Conservation (phyloP, 2,329 filamentous ascomycete species). For the Arthrobotrys megalospora region DNA sequence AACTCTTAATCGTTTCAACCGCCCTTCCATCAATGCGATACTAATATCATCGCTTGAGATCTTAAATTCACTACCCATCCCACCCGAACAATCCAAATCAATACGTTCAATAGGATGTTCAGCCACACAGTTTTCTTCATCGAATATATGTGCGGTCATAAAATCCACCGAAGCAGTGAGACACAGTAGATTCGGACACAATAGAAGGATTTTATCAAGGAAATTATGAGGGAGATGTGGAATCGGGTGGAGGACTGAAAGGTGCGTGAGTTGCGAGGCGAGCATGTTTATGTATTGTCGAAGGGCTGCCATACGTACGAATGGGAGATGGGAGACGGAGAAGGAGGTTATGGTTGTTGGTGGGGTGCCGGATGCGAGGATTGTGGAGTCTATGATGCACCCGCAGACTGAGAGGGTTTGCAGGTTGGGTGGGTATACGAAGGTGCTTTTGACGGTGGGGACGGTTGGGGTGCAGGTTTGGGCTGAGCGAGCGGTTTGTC, state of each 20-base stretch:
- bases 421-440: conserved; percentile 62
- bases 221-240: conserved; percentile 63
- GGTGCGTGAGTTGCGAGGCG: conserved; percentile 62
- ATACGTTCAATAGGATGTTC: conserved; percentile 63
- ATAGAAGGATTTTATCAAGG: conserved; percentile 63
- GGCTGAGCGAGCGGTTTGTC: conserved; percentile 20
- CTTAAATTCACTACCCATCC: conserved; percentile 63
- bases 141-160: conserved; percentile 64
- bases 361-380: conserved; percentile 61
- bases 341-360: conserved; percentile 62
- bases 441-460: conserved; percentile 50
- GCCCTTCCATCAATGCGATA: conserved; percentile 63
- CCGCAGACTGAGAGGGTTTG: conserved; percentile 62
- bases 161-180: conserved; percentile 64
- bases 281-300: conserved; percentile 61
- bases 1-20: conserved; percentile 61
- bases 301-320: conserved; percentile 60
- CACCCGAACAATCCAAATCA: conserved; percentile 62
- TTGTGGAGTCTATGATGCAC: conserved; percentile 61
- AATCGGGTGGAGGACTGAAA: conserved; percentile 63
- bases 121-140: conserved; percentile 62
- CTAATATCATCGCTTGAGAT: conserved; percentile 64
- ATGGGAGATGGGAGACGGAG: conserved; percentile 63
- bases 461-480: conserved; percentile 13
- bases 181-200: conserved; percentile 62